Percentiles rank a stretch among this genome's conserved stretches.
Conservation (phyloP, 345 rosid genomes). For the Euclidium syriacum region DNA sequence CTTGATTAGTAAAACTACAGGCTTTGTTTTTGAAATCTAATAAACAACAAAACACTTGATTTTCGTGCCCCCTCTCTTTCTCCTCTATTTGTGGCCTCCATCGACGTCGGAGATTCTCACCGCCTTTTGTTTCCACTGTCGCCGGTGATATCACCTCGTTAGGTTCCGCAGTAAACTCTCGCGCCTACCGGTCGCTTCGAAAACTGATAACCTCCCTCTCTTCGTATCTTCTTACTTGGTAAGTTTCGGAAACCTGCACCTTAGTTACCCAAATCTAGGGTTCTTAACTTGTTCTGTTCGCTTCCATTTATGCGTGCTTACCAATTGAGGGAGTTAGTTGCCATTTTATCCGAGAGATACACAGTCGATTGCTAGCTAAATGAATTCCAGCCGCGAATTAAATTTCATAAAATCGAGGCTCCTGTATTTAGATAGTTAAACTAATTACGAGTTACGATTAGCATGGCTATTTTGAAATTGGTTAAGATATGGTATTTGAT, state of each 20-base stretch:
- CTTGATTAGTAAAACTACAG: background rate
- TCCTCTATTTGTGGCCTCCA: background rate
- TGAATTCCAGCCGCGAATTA: background rate
- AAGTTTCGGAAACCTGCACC: conserved; percentile 15
- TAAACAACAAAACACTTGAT: conserved; percentile 3
- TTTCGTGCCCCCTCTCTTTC: background rate
- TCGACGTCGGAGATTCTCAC: conserved; percentile 26
- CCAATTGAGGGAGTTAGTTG: background rate
- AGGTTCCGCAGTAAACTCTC: background rate
- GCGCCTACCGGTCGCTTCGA: background rate
- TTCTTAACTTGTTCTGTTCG: conserved; percentile 1
- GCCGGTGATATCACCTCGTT: background rate
- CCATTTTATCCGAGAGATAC: background rate
- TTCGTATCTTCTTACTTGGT: conserved; percentile 1
- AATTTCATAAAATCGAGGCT: background rate
- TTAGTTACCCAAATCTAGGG: conserved; percentile 22
- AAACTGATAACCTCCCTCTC: background rate
- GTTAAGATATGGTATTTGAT: background rate
- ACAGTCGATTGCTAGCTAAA: background rate
- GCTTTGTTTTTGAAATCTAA: conserved; percentile 7
- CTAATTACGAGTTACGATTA: background rate
- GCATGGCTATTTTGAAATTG: background rate
- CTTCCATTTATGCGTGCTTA: background rate
- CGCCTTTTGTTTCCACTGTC: background rate
- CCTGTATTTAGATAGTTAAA: background rate